Percentiles rank a stretch among this genome's conserved stretches.
Evolutionary conservation across 176 grass and related monocot species (phyloP).

Genomic region (Cenchrus fungigraminus): DNA sequence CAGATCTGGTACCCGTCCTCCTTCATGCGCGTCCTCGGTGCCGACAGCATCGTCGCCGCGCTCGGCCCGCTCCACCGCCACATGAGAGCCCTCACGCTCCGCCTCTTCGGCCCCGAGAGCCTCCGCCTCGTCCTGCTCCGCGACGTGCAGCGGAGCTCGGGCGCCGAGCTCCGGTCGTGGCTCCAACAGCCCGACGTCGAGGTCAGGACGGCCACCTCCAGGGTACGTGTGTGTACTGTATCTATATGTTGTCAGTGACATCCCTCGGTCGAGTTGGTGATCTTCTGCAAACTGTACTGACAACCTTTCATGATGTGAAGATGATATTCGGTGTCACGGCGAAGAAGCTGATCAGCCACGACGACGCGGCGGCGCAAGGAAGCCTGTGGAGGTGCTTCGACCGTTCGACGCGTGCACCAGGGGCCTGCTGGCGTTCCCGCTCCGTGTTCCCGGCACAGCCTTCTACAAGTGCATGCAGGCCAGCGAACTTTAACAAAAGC

Average conservation of each 20-base stretch:
- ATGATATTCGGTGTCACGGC: slow-evolving; percentile 70
- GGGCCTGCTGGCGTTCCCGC: slow-evolving; percentile 52
- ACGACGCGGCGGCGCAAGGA: slow-evolving; percentile 24
- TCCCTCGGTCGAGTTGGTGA: background rate
- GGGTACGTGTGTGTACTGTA: background rate
- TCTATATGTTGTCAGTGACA: no score
- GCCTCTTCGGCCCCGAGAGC: slow-evolving; percentile 54
- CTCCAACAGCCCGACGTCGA: slow-evolving; percentile 30
- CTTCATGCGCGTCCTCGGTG: slow-evolving; percentile 55
- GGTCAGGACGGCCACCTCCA: slow-evolving; percentile 49
- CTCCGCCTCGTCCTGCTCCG: slow-evolving; percentile 34
- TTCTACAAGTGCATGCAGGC: slow-evolving; percentile 64
- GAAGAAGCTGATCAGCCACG: slow-evolving; percentile 64
- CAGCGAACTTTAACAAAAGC: background rate
- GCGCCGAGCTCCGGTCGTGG: slow-evolving; percentile 47
- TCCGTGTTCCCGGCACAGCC: slow-evolving; percentile 50
- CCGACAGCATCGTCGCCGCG: slow-evolving; percentile 32
- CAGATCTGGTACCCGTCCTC: slow-evolving; percentile 61
- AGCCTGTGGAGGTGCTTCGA: slow-evolving; percentile 51
- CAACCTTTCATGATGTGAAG: background rate
- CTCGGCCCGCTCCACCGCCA: slow-evolving; percentile 58
- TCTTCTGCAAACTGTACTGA: no score
- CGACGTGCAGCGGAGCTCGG: slow-evolving; percentile 34
- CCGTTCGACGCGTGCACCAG: slow-evolving; percentile 42
- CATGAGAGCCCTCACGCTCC: slow-evolving; percentile 44